These are phyloP conservation scores for Helminthosporium solani DNA, from an alignment of 2,329 filamentous ascomycete species.

Conservation along the genomic window DNA sequence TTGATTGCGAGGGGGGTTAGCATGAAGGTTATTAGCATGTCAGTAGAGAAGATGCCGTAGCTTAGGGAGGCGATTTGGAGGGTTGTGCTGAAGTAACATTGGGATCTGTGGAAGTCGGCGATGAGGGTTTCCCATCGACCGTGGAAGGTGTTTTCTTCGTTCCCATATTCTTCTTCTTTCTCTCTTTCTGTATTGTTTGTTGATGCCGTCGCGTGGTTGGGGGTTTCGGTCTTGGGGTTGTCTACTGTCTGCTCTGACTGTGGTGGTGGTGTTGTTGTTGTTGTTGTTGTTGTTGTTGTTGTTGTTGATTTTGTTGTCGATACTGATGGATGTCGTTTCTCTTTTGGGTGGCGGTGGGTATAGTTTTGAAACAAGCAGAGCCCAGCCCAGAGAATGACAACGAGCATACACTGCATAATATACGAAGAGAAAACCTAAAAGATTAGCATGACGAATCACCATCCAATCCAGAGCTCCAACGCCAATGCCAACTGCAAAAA, in stretches of 20 bases:
- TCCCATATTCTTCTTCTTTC: no score
- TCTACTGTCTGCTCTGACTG: no score
- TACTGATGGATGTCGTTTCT: not conserved
- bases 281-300: not conserved
- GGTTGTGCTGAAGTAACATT: constrained; percentile 29
- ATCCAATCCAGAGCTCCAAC: no score
- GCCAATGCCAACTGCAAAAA: no score
- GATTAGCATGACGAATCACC: no score
- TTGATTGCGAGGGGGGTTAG: constrained; percentile 23
- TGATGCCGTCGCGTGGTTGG: not conserved
- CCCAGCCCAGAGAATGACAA: constrained; percentile 16
- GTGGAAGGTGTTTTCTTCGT: constrained; percentile 2
- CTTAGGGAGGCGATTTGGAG: constrained; percentile 27
- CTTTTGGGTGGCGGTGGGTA: not conserved
- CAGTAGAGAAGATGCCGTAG: constrained; percentile 18
- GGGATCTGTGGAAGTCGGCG: constrained; percentile 25
- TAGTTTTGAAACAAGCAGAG: constrained; percentile 2
- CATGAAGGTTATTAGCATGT: constrained; percentile 24
- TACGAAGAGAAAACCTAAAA: constrained; percentile 23
- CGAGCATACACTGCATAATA: constrained; percentile 23
- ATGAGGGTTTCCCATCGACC: constrained; percentile 11
- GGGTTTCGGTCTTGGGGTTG: no score
- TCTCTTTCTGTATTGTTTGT: no score
- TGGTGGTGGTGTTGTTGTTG: not conserved
- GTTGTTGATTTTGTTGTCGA: not conserved